Evolutionary conservation across 2,329 filamentous ascomycete genomes (phyloP).

Genomic region (Trichoderma sp.): DNA sequence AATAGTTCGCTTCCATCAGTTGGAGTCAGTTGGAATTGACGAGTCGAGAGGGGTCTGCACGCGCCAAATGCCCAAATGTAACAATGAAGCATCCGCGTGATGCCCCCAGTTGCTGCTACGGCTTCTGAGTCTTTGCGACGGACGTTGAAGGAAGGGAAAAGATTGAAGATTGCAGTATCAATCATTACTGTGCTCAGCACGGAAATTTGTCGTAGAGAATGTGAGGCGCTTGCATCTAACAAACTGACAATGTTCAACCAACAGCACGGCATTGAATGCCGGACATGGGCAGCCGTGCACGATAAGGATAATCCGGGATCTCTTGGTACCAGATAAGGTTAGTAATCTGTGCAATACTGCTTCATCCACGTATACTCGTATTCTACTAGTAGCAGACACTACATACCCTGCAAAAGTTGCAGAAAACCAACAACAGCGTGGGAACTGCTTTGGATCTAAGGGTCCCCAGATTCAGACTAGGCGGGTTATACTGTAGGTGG

Average conservation of each 20-base stretch:
- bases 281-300: background rate
- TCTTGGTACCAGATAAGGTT: too few species aligned
- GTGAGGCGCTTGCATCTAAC: background rate
- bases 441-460: background rate
- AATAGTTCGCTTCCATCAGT: background rate
- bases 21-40: background rate
- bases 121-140: background rate
- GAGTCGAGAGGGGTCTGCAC: background rate
- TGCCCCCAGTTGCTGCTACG: background rate
- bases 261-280: background rate
- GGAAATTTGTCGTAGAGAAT: too few species aligned
- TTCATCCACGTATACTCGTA: background rate
- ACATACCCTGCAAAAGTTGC: background rate
- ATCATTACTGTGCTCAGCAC: background rate
- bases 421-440: background rate
- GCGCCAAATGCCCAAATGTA: background rate
- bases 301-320: background rate
- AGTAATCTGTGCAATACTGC: background rate
- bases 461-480: background rate
- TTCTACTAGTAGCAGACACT: background rate
- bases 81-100: background rate
- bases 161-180: background rate
- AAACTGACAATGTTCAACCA: background rate
- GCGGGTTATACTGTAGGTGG: background rate
- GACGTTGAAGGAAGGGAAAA: background rate